Base-by-base conservation (phyloP, 202 grass and related monocot species). In the Schoenoplectus tabernaemontani region DNA sequence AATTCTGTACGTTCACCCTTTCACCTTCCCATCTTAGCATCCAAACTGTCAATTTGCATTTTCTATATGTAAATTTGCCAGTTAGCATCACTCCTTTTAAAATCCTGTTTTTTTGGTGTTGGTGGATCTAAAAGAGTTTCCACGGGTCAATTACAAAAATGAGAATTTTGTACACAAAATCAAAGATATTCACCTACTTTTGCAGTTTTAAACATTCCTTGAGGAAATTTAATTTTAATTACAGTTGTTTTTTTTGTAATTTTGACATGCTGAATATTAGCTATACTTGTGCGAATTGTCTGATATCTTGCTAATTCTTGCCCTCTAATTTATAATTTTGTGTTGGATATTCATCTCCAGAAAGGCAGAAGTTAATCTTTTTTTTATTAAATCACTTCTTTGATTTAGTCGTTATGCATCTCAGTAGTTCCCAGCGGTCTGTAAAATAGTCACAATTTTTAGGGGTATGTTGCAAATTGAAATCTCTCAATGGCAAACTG, bases 51-150 rank as follows among this genome's bases (percentile, higher is more conserved):
- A 23, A 43, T 33, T 78, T 83, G 67, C 46, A n/a, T n/a, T n/a
- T n/a, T n/a, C n/a, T n/a, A n/a, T n/a, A n/a, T n/a, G n/a, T n/a
- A 36, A 44, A 22, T 58, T 72, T 57, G 26, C 22, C 78, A 20
- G 60, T 80, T 86, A 36, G 73, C 57, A 50, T 82, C 32, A 76
- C 43, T 30, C 61, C 62, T n/a, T 42, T 79, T 66, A 39, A 77
- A 33, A 20, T 36, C 11, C 11, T 90, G 84, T 19, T 53, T 64
- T 13, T 86, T 79, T 81, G 82, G 16, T 86, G 12, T 43, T 42
- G 22, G 64, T 43, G 15, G 10, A 43, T 68, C 38, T 43, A 42
- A 43, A 41, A 43, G 64, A 43, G 64, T 68, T 67, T 42, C 43
- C n/a, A 43, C 4, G 1, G 17, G 37, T 42, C 19, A 68, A 20